Conservation (phyloP, 2,329 filamentous ascomycete species). For the Periconia macrospinosa region DNA sequence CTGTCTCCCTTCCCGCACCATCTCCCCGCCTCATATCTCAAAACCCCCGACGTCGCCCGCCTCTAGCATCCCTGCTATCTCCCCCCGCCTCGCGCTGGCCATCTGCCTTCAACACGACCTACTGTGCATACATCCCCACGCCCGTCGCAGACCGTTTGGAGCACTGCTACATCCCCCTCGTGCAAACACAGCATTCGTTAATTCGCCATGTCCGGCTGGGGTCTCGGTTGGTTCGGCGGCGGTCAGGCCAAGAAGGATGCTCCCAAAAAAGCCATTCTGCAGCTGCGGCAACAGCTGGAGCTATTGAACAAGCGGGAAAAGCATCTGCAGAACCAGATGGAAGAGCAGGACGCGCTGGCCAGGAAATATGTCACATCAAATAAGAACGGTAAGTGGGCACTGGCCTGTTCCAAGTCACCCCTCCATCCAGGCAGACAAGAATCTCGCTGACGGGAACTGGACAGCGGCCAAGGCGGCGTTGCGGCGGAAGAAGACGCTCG, state of each 20-base stretch:
- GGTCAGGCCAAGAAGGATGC: conserved; percentile 84
- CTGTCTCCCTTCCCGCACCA: neutral
- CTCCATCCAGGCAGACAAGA: neutral
- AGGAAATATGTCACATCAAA: conserved; percentile 86
- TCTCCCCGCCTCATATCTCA: neutral
- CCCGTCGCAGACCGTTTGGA: neutral
- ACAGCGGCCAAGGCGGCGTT: conserved; percentile 87
- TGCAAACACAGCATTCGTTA: neutral
- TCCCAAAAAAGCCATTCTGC: conserved; percentile 94
- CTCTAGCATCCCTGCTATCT: neutral
- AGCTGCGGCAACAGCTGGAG: conserved; percentile 83
- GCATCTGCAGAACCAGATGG: conserved; percentile 88
- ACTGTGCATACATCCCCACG: neutral
- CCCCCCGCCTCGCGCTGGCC: conserved; percentile 2
- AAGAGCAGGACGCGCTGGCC: conserved; percentile 86
- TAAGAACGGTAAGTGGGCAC: conserved; percentile 73
- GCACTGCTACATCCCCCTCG: conserved; percentile 1
- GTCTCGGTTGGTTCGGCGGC: conserved; percentile 82
- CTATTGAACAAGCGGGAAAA: conserved; percentile 97
- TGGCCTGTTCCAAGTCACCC: neutral
- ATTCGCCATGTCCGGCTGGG: conserved; percentile 48
- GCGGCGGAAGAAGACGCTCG: conserved; percentile 90
- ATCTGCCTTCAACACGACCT: neutral
- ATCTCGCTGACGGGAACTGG: neutral
- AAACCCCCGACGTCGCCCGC: neutral